Percentiles rank a stretch among this genome's conserved stretches.
These are phyloP conservation scores for Skeletonema grethae DNA, from an alignment of 108 stramenopile genomes.

Conservation along the genomic window DNA sequence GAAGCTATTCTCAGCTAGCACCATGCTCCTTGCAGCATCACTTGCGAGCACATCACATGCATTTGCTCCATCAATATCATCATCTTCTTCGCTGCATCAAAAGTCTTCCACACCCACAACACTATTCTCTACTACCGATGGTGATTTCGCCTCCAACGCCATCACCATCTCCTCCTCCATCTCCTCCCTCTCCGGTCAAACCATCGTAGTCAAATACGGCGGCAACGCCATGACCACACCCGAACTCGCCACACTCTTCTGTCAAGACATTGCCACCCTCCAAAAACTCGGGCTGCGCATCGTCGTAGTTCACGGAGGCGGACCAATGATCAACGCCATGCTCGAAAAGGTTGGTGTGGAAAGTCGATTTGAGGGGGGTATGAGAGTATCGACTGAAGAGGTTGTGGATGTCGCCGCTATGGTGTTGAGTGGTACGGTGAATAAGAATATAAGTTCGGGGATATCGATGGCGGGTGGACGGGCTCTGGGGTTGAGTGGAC, in stretches of 20 bases:
- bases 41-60: neutral
- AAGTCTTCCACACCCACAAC: neutral
- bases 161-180: slow-evolving; percentile 66
- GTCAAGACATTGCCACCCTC: slow-evolving; percentile 82
- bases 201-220: slow-evolving; percentile 88
- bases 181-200: slow-evolving; percentile 64
- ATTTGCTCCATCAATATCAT: neutral
- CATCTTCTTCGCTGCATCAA: neutral
- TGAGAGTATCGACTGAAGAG: slow-evolving; percentile 85
- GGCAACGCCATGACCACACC: slow-evolving; percentile 94
- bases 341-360: slow-evolving; percentile 83
- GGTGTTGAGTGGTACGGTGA: slow-evolving; percentile 95
- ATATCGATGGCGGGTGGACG: slow-evolving; percentile 85
- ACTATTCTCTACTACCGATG: no score
- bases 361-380: slow-evolving; percentile 86
- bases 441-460: slow-evolving; percentile 87
- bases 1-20: slow-evolving; percentile 15
- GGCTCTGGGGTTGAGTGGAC: slow-evolving; percentile 89
- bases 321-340: slow-evolving; percentile 91
- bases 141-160: slow-evolving; percentile 62
- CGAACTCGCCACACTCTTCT: slow-evolving; percentile 81
- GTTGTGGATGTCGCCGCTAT: slow-evolving; percentile 96
- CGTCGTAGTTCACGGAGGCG: slow-evolving; percentile 95
- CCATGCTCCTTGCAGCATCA: slow-evolving; percentile 5
- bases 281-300: slow-evolving; percentile 84